Evolutionary conservation across 305 asterid species (phyloP).

Genomic region (Fraxinus xanthoxyloides): DNA sequence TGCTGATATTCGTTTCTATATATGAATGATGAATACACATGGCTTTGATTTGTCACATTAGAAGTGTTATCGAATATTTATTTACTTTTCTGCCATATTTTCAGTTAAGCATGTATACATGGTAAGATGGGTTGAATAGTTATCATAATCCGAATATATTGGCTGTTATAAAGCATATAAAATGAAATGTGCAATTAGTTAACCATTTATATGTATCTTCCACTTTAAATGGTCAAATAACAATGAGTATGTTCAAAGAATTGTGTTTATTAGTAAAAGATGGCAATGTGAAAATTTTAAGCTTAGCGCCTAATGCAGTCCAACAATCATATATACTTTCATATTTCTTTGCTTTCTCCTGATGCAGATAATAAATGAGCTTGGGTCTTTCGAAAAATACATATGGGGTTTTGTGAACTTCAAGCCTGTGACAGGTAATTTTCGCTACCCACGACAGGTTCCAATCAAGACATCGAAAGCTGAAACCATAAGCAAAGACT

Average conservation of each 20-base stretch:
- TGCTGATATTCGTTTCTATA: background rate
- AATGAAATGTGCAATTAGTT: background rate
- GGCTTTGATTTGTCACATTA: background rate
- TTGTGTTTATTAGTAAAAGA: background rate
- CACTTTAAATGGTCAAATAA: background rate
- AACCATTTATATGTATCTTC: background rate
- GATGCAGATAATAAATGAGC: slow-evolving; percentile 47
- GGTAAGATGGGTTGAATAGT: background rate
- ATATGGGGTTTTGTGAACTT: slow-evolving; percentile 59
- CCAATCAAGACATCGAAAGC: slow-evolving; percentile 82
- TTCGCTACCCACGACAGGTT: slow-evolving; percentile 73
- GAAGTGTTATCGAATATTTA: background rate
- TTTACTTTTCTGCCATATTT: background rate
- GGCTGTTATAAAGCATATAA: background rate
- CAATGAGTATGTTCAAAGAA: background rate
- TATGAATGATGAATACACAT: background rate
- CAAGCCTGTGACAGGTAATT: slow-evolving; percentile 57
- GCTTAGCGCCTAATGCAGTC: background rate
- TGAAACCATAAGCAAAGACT: slow-evolving; percentile 79
- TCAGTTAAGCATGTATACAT: background rate
- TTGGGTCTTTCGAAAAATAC: slow-evolving; percentile 59
- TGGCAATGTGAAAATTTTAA: background rate
- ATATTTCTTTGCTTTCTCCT: slow-evolving; percentile 13
- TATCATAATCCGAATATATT: background rate
- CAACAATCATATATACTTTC: background rate